Base-by-base conservation (phyloP, 495 filamentous ascomycete species). In the Oleoguttula mirabilis region DNA sequence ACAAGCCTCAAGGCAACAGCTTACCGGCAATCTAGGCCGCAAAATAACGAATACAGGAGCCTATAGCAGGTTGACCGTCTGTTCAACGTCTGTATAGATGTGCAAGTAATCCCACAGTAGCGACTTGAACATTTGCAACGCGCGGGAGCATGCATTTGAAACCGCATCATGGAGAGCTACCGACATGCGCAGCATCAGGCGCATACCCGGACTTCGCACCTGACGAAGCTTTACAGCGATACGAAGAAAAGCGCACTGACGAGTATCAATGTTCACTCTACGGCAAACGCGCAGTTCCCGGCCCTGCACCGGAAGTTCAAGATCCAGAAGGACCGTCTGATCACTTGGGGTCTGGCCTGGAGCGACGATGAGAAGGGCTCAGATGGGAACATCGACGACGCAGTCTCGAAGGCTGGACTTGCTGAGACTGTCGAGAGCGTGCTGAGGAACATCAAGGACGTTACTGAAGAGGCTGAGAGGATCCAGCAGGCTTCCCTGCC, bases 331-430 rank as follows among this genome's bases (percentile, higher is more conserved):
- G 75, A 81, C 60, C 66, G 88, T 22, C 66, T 94, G 48, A 74
- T 88, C 34, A 79, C 79, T 28, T 95, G 88, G 88, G 88, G 85
- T 2, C 63, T 93, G 42, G 82, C 88, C 57, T 95, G 88, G 88
- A 88, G 76, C 38, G 85, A 90, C 52, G 71, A 69, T 30, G 75
- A 67, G 48, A 69, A 66, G 27, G 68, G 66, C 6, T 69, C 76
- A 47, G 75, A 80, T 49, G 85, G 83, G 50, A 73, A 77, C 58
- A 93, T 93, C 56, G 87, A 94, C 57, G 84, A 87, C 56, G 82
- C 81, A 0, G 65, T 92, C 21, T 82, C 77, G 43, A 74, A 80
- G 43, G 87, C 87, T 36, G 87, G 87, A 21, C 71, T 88, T 41
- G 86, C 82, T 48, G 84, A 92, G 62, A 71, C 88, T 2, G 88